A percentile compares a stretch with the other conserved stretches of the same genome.
phyloP scores from a whole-genome alignment of 2,329 filamentous ascomycete species.

The Penicillium sclerotigenum region DNA sequence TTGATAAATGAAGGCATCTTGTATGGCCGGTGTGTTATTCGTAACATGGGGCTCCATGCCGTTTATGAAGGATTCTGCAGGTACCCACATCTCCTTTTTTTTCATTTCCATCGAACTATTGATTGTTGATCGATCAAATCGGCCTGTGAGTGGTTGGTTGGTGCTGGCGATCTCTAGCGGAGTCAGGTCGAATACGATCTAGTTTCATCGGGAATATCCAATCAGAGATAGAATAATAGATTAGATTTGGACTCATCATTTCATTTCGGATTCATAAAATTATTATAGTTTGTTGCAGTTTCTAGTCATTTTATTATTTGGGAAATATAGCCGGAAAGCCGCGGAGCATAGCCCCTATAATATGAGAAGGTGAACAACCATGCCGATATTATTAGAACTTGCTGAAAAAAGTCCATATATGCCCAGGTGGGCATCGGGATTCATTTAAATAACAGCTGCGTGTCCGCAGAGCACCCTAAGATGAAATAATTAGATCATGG shows the following conservation, averaged over 20 bases:
- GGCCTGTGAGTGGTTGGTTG: slow-evolving; percentile 11
- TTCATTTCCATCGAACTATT: slow-evolving; percentile 16
- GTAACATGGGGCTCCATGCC: not conserved
- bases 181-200: not conserved
- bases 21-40: not conserved
- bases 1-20: slow-evolving; percentile 20
- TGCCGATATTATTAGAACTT: not conserved
- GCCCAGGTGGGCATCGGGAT: not conserved
- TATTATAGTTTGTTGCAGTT: not conserved
- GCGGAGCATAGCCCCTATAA: not conserved
- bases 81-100: slow-evolving; percentile 1
- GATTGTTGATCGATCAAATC: slow-evolving; percentile 12
- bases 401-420: not conserved
- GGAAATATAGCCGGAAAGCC: not conserved
- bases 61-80: not conserved
- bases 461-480: not conserved
- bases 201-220: not conserved
- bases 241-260: slow-evolving; percentile 8
- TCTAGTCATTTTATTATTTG: not conserved
- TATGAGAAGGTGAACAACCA: no score
- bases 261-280: not conserved
- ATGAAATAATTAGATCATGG: not conserved
- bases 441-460: not conserved
- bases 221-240: not conserved
- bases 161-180: not conserved